Evolutionary conservation across 306 rosid species (phyloP), one percentile per base, ranked within the genome.

Genomic region (Inga laurina): DNA sequence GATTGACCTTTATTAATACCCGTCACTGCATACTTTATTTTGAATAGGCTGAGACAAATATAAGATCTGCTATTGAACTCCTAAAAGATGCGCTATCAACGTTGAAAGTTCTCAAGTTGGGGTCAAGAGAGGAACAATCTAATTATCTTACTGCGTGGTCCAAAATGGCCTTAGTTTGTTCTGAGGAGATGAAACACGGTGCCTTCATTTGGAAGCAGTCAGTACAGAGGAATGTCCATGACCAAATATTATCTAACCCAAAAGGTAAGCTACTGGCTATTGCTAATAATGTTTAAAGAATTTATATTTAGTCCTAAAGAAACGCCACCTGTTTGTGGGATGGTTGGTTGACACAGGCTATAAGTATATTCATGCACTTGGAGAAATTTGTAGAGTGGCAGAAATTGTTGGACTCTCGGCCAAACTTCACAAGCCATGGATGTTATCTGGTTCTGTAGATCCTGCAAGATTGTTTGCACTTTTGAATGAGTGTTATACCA

Each of bases 341-440:
- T 85, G 75, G 3, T 82, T 52, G 49, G 24, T 76, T 88, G 82
- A n/a, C 76, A 54, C 86, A 96, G 99, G 98, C 86, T 84, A 79
- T 85, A 86, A 15, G 45, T 89, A 92, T 83, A 72, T 96, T 68
- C 79, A 76, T 75, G 91, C 97, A 84, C 97, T 96, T 0, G 97
- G 94, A 76, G 99, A 93, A 90, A 90, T 96, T 81, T 93, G 85
- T 89, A 89, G 97, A 81, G 97, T 92, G 75, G 89, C 91, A 73
- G 86, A 85, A 87, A 88, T 92, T 74, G 79, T 96, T 85, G 86
- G 90, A 86, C 92, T 89, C 82, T 90, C 97, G 7, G 82, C 86
- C 87, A 87, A 87, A 88, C 82, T 92, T 72, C 86, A 93, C 89
- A 89, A 85, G 79, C 97, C 94, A 5, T 96, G 97, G 98, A 82